A percentile compares a stretch with the other conserved stretches of the same genome.
Evolutionary conservation across 164 flowering plant species (phyloP).

Genomic region (grape (Vitis vinifera)): DNA sequence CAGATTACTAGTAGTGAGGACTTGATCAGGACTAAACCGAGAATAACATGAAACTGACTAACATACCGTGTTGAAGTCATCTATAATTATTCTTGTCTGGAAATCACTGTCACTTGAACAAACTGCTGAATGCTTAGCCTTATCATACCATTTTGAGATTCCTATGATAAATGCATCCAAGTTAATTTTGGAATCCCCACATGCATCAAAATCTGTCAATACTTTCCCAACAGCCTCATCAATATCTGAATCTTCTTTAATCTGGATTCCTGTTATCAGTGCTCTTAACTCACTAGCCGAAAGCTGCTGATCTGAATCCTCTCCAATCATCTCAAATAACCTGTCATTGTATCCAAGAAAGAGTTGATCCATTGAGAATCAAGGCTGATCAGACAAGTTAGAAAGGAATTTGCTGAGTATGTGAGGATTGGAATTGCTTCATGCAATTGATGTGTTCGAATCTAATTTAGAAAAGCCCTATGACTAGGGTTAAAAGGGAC

Average conservation of each 20-base stretch:
- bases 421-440: too few relatives aligned
- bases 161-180: slow-evolving; percentile 32
- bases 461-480: too few relatives aligned
- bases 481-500: neutral
- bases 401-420: neutral
- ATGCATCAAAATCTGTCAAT: slow-evolving; percentile 37
- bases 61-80: slow-evolving; percentile 21
- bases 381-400: too few relatives aligned
- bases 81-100: neutral
- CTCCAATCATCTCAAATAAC: slow-evolving; percentile 20
- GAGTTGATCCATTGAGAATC: too few relatives aligned
- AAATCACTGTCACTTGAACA: neutral
- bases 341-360: slow-evolving; percentile 4
- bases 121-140: slow-evolving; percentile 5
- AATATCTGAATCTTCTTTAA: neutral
- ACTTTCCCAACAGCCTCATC: slow-evolving; percentile 6
- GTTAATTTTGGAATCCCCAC: slow-evolving; percentile 25
- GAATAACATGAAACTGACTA: neutral
- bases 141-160: slow-evolving; percentile 27
- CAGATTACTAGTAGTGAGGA: neutral
- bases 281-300: slow-evolving; percentile 26
- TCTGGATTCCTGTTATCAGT: slow-evolving; percentile 22
- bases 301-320: slow-evolving; percentile 2
- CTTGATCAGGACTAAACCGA: neutral
- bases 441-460: too few relatives aligned